Conservation (phyloP, 768 basidiomycete genomes). For the Boletus huronensis region DNA sequence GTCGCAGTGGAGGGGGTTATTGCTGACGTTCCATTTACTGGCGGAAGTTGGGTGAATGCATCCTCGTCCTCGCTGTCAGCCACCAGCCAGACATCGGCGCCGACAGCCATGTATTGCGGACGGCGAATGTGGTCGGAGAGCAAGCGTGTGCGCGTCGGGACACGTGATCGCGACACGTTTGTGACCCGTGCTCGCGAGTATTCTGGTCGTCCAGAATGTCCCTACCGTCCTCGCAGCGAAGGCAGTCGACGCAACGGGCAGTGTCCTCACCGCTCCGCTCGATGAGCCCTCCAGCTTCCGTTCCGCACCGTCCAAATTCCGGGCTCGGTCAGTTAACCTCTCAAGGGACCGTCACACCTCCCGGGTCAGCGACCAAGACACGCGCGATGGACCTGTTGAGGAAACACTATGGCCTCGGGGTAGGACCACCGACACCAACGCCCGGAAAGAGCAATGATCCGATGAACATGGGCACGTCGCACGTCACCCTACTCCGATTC, state of each 20-base stretch:
- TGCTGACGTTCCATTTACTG: background rate
- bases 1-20: background rate
- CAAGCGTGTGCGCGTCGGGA: background rate
- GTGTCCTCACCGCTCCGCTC: slow-evolving; percentile 47
- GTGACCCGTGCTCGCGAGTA: background rate
- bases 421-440: slow-evolving; percentile 64
- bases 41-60: background rate
- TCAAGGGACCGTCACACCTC: slow-evolving; percentile 24
- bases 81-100: slow-evolving; percentile 40
- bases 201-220: slow-evolving; percentile 4
- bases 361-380: slow-evolving; percentile 40
- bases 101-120: slow-evolving; percentile 4
- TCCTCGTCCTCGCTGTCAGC: slow-evolving; percentile 47
- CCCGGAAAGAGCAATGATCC: slow-evolving; percentile 62
- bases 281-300: slow-evolving; percentile 31
- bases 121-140: background rate
- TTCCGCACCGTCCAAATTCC: slow-evolving; percentile 14
- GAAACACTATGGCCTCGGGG: slow-evolving; percentile 83
- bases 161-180: slow-evolving; percentile 28
- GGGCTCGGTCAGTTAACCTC: slow-evolving; percentile 22
- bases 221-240: slow-evolving; percentile 18
- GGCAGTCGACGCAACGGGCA: slow-evolving; percentile 32
- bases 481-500: background rate
- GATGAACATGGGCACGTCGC: slow-evolving; percentile 69
- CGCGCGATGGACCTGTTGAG: slow-evolving; percentile 74